Evolutionary conservation across 805 yeast genomes (phyloP), one percentile per base, ranked within the genome.

Genomic region (Candida montana): DNA sequence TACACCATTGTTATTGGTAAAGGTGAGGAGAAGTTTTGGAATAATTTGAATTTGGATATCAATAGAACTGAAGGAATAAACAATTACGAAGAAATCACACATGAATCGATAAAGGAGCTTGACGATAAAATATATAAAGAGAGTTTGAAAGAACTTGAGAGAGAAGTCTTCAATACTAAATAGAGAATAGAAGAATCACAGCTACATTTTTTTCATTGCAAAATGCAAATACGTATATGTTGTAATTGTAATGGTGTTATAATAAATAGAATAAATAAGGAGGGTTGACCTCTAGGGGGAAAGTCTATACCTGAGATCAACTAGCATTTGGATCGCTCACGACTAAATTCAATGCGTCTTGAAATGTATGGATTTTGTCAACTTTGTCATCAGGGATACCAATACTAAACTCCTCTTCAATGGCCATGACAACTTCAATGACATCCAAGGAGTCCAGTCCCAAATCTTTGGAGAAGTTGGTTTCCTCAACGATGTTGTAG

Each of bases 341-440:
- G 53, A 88, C 83, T 68, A 84, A 81, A 55, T 85, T 82, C 52
- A 85, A 74, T 43, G 95, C 95, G 68, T 87, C 91, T 52, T 83
- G 83, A 49, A 88, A 87, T 37, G 95, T 83, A 68, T 81, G 83
- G 65, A 88, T 82, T 61, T 81, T 84, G 60, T 88, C 95, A 41
- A 95, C 88, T 55, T 83, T 81, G 59, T 81, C 78, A 67, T 85
- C 95, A 28, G 91, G 85, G 57, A 83, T 81, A 31, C 75, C 80
- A 59, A 75, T 68, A 52, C 74, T 75, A 54, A 75, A 75, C 62
- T 81, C 78, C 60, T 78, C 81, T 62, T 81, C 88, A 52, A 81
- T 72, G 47, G 84, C 86, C 73, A 81, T 83, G 41, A 81, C 67
- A 23, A 83, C 81, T 61, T 81, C 88, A 42, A 80, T 86, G 39